Percentiles rank a stretch among this genome's conserved stretches.
Conservation (phyloP, 2,329 filamentous ascomycete genomes). For the Pseudogymnoascus sp. region DNA sequence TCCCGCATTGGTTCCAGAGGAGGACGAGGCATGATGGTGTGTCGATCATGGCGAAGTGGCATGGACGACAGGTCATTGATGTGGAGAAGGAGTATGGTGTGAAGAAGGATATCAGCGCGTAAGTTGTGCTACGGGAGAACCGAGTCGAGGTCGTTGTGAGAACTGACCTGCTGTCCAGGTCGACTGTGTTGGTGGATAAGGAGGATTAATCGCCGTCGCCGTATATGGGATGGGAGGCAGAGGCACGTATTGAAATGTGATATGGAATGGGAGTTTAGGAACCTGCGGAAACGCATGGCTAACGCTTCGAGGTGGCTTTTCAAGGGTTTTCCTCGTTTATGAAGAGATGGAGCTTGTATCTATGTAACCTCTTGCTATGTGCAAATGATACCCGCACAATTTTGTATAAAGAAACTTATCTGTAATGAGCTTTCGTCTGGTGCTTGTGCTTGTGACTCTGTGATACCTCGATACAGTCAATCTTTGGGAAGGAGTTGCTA, state of each 20-base stretch:
- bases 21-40: constrained; percentile 38
- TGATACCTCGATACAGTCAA: background rate
- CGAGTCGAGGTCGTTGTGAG: background rate
- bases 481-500: background rate
- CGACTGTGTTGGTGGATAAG: background rate
- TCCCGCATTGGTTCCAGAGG: constrained; percentile 60
- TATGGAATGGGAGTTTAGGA: constrained; percentile 8
- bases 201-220: background rate
- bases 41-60: constrained; percentile 27
- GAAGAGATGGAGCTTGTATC: background rate
- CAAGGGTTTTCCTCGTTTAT: background rate
- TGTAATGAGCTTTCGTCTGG: background rate
- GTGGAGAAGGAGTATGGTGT: constrained; percentile 24
- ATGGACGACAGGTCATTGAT: constrained; percentile 30
- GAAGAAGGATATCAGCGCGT: constrained; percentile 23
- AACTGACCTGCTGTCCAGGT: constrained; percentile 1
- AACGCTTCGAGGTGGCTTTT: background rate
- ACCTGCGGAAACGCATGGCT: background rate
- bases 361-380: constrained; percentile 5
- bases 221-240: background rate
- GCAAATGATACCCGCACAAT: constrained; percentile 7
- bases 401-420: background rate
- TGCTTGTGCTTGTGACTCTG: background rate
- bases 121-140: constrained; percentile 15
- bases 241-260: background rate